Conservation (phyloP, 352 stramenopile species). For the Achlya hypogyna region DNA sequence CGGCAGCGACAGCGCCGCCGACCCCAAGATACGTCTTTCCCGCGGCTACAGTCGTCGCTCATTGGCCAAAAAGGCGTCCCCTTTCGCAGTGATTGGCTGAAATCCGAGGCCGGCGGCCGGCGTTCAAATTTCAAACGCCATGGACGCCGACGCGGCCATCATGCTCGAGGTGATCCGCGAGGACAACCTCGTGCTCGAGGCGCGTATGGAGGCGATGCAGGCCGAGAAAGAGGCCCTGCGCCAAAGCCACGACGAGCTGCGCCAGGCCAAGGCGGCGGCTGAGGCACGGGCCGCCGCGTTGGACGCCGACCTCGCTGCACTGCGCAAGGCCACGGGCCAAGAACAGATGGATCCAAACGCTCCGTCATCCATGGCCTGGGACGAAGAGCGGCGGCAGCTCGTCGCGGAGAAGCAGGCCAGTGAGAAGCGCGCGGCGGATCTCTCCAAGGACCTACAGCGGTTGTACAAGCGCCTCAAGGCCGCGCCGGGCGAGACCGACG, state of each 20-base stretch:
- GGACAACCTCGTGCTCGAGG: constrained; percentile 10
- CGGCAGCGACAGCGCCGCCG: no score
- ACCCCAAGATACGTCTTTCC: no score
- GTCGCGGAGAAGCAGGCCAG: neutral
- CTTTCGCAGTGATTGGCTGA: neutral
- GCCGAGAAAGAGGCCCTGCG: neutral
- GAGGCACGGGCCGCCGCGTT: neutral
- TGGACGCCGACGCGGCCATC: constrained; percentile 1
- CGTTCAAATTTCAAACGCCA: neutral
- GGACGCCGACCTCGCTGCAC: neutral
- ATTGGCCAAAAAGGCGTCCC: no score
- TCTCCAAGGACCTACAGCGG: constrained; percentile 1
- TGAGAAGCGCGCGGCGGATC: neutral
- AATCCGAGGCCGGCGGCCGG: no score
- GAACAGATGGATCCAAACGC: neutral
- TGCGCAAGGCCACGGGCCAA: neutral
- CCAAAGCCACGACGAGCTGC: neutral
- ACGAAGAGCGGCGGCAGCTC: neutral
- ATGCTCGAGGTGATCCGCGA: constrained; percentile 10
- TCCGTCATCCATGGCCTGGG: neutral
- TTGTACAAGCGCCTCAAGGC: constrained; percentile 9
- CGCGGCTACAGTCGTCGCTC: no score
- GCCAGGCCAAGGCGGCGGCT: neutral
- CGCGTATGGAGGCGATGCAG: neutral
- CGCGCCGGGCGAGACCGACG: neutral